Base-by-base conservation (phyloP, 106 monocot genomes). In the Allium fistulosum region DNA sequence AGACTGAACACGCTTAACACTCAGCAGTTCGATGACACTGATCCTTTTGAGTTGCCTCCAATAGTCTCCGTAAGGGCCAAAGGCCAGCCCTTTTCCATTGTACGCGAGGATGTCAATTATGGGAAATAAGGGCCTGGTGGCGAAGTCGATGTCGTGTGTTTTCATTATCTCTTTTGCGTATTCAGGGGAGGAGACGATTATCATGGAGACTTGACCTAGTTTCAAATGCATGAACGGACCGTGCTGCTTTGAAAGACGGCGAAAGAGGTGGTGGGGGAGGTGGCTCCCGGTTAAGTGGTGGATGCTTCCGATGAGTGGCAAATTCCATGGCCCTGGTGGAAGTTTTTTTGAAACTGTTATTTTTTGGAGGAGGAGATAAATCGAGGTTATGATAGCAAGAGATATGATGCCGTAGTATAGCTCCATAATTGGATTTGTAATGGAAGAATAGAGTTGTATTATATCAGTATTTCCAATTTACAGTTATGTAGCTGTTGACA, bases 271-370 rank as follows among this genome's bases (percentile, higher is more conserved):
- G 71, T 83, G 83, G 10, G 80, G 77, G 13, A 74, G 68, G 48
- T 47, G n/a, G 26, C 62, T 62, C 8, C n/a, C 8, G 4, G 22
- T 17, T 1, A 87, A 14, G 22, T 75, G 77, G 65, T 87, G 87
- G 74, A 87, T 80, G 68, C 77, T 80, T 15, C 87, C 87, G 11
- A 87, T 71, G 67, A 87, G 27, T 10, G 83, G 87, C 9, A 87
- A 73, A 8, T 53, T 51, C 1, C 49, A n/a, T 16, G 83, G 87
- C 10, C 65, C 59, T 12, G 86, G 86, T 11, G 82, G 80, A 12
- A 73, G 57, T 7, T 37, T 37, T 37, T 37, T 37, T 37, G 37
- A 37, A 37, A 37, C 37, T 37, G 37, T 37, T 37, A 37, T 37
- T 2, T 37, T 37, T 37, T 37, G 37, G 4, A 37, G 37, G 37